These are phyloP conservation scores for Parachaetomium inaequale DNA, from an alignment of 495 filamentous ascomycete species.

Conservation along the genomic window DNA sequence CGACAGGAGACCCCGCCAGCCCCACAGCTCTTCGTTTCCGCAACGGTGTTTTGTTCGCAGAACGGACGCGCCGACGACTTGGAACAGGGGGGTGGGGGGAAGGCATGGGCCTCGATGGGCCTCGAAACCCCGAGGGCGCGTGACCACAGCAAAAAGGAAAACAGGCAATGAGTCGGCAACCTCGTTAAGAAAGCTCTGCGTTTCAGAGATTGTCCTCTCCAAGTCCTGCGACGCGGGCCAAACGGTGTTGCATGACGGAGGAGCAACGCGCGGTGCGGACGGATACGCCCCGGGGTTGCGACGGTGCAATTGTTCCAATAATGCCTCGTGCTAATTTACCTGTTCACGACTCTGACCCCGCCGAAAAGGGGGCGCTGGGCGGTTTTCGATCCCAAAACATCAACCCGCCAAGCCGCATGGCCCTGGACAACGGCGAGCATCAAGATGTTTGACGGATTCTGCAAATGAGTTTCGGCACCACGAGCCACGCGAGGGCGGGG, in stretches of 20 bases:
- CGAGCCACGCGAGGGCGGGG: conserved; percentile 16
- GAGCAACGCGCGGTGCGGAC: neutral
- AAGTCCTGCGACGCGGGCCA: conserved; percentile 20
- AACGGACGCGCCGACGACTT: neutral
- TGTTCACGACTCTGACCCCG: conserved; percentile 16
- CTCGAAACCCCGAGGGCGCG: neutral
- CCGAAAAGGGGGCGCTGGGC: conserved; percentile 7
- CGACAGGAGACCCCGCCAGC: conserved; percentile 12
- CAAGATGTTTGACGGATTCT: conserved; percentile 11
- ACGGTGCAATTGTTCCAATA: conserved; percentile 12
- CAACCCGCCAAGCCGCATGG: conserved; percentile 14
- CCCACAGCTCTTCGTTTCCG: neutral
- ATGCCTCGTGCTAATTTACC: conserved; percentile 19
- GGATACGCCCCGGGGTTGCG: neutral
- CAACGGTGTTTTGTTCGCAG: neutral
- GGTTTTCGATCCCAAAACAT: conserved; percentile 13
- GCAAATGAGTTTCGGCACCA: conserved; percentile 8
- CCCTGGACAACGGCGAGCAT: conserved; percentile 1
- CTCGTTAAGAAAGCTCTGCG: conserved; percentile 12
- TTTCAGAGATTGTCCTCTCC: conserved; percentile 25
- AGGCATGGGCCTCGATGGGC: neutral
- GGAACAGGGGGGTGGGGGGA: neutral
- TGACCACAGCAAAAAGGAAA: neutral
- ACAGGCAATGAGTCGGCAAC: neutral
- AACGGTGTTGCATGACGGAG: conserved; percentile 12